phyloP scores from a whole-genome alignment of 441 rosid genomes.

The Brassica balearica region DNA sequence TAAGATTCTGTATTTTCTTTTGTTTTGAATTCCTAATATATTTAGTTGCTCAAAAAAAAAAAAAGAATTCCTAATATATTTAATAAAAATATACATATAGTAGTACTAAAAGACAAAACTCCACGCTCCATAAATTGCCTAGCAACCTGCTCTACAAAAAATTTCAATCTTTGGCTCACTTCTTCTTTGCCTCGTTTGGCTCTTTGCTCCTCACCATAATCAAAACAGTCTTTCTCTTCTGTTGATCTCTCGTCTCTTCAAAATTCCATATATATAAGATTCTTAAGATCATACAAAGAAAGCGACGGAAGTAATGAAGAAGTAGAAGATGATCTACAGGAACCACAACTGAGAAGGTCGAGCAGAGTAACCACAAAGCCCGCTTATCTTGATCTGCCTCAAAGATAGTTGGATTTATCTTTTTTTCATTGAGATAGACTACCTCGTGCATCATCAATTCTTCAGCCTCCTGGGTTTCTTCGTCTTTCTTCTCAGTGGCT shows the following conservation, averaged over 20 bases:
- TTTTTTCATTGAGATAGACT: too few species aligned
- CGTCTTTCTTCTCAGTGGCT: too few species aligned
- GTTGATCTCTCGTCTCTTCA: background rate
- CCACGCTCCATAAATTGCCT: slow-evolving; percentile 66
- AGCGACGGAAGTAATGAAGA: too few species aligned
- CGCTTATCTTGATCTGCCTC: too few species aligned
- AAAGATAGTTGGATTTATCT: too few species aligned
- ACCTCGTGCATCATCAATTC: too few species aligned
- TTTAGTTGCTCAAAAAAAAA: too few species aligned
- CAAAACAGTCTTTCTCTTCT: background rate
- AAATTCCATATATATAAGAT: background rate
- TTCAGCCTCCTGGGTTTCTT: too few species aligned
- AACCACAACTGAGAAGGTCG: too few species aligned
- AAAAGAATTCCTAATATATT: background rate
- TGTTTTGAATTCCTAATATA: background rate
- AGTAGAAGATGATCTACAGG: too few species aligned
- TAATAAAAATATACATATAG: background rate
- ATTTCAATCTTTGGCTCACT: slow-evolving; percentile 65
- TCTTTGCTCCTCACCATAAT: slow-evolving; percentile 20
- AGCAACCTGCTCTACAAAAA: slow-evolving; percentile 60
- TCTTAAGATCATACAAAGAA: background rate
- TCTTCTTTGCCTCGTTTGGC: slow-evolving; percentile 26
- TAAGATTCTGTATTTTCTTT: slow-evolving; percentile 26
- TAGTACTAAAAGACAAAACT: slow-evolving; percentile 62
- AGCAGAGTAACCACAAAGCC: too few species aligned